Conservation (phyloP, 2,329 filamentous ascomycete species). For the Fusarium udum region DNA sequence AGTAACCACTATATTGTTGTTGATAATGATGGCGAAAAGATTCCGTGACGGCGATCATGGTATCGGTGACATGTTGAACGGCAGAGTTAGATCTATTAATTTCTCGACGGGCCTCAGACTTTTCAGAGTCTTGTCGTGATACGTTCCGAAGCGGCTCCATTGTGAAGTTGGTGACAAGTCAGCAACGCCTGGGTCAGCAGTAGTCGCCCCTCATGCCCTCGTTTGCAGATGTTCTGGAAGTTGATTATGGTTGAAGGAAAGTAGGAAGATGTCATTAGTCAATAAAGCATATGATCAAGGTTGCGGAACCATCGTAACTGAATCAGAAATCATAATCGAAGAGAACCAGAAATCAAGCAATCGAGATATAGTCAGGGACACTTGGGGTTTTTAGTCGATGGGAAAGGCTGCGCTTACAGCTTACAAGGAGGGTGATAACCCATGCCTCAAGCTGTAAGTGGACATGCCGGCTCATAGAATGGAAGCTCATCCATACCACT, state of each 20-base stretch:
- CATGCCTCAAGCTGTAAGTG: slow-evolving; percentile 8
- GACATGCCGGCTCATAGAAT: slow-evolving; percentile 1
- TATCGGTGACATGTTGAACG: slow-evolving; percentile 35
- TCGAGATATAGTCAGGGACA: slow-evolving; percentile 5
- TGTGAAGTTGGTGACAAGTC: slow-evolving; percentile 19
- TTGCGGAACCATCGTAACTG: slow-evolving; percentile 6
- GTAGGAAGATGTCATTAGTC: not conserved
- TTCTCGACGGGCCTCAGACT: slow-evolving; percentile 36
- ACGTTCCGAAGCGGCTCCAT: slow-evolving; percentile 36
- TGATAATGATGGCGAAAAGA: slow-evolving; percentile 41
- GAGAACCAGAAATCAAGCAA: slow-evolving; percentile 8
- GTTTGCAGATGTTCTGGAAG: not conserved
- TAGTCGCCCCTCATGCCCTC: slow-evolving; percentile 17
- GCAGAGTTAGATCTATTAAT: slow-evolving; percentile 24
- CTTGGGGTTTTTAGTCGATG: slow-evolving; percentile 9
- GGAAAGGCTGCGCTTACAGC: slow-evolving; percentile 16
- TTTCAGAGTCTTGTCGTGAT: slow-evolving; percentile 34
- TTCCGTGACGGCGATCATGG: slow-evolving; percentile 42
- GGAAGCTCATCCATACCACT: slow-evolving; percentile 8
- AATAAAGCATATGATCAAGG: not conserved
- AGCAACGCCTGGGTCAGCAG: slow-evolving; percentile 22
- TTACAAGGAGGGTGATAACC: slow-evolving; percentile 10
- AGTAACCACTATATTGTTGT: slow-evolving; percentile 23
- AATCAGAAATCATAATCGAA: slow-evolving; percentile 6
- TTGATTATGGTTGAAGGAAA: not conserved